Percentiles rank a stretch among this genome's conserved stretches.
Evolutionary conservation across 805 yeast species (phyloP).

Genomic region (Barnettozyma pratensis): DNA sequence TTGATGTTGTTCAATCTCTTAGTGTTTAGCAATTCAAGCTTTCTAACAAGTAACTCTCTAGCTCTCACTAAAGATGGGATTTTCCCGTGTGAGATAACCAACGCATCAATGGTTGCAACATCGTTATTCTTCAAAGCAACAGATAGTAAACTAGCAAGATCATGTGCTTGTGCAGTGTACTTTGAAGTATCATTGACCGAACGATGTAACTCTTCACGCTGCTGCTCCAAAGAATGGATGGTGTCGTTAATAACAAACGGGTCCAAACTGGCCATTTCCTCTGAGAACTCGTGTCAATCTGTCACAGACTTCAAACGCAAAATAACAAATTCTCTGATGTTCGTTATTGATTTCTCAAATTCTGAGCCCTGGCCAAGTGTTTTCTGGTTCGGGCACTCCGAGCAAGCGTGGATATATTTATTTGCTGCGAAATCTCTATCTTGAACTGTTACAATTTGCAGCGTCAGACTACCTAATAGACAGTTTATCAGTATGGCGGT

Average conservation of each 20-base stretch:
- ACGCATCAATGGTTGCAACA: conserved; percentile 18
- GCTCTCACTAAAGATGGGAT: conserved; percentile 16
- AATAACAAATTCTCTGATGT: background rate
- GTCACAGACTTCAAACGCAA: no score
- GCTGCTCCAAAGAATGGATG: conserved; percentile 22
- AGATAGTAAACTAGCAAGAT: conserved; percentile 12
- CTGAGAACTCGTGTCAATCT: background rate
- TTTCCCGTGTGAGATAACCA: conserved; percentile 17
- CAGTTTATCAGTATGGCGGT: conserved; percentile 20
- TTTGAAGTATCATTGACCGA: conserved; percentile 9
- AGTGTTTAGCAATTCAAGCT: background rate
- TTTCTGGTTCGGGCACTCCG: no score
- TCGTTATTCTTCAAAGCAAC: conserved; percentile 14
- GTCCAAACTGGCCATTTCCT: conserved; percentile 16
- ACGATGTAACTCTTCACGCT: conserved; percentile 14
- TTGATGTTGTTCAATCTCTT: background rate
- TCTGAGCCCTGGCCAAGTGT: no score
- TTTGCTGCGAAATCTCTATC: no score
- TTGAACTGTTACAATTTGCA: no score
- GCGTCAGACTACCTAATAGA: no score
- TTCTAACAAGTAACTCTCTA: conserved; percentile 7
- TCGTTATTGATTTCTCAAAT: background rate
- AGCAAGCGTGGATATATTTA: no score
- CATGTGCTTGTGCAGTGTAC: conserved; percentile 13
- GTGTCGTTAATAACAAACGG: conserved; percentile 24